A percentile compares a stretch with the other conserved stretches of the same genome.
Evolutionary conservation across 805 yeast genomes (phyloP).

Genomic region (Lipomyces yamanashiensis): DNA sequence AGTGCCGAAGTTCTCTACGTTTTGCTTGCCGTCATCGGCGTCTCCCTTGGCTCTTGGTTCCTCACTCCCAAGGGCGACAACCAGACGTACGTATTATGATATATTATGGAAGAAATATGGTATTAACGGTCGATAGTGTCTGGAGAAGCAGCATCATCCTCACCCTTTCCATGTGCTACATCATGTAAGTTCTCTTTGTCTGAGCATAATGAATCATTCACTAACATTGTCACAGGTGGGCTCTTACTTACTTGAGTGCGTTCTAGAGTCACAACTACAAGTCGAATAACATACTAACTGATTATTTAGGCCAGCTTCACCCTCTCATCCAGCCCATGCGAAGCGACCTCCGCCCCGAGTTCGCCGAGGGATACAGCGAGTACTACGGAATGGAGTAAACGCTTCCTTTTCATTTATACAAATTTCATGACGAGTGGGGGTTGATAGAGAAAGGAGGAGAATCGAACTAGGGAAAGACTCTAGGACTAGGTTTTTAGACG

Average conservation of each 20-base stretch:
- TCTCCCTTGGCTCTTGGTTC: conserved; percentile 38
- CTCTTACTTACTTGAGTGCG: conserved; percentile 70
- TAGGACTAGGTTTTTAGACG: too few relatives aligned
- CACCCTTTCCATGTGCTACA: conserved; percentile 69
- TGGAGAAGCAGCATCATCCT: conserved; percentile 70
- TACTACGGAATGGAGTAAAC: conserved; percentile 33
- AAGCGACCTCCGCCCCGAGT: conserved; percentile 83
- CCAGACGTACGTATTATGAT: conserved; percentile 35
- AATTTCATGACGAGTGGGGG: conserved; percentile 3
- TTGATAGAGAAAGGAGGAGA: conserved; percentile 4
- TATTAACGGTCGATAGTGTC: conserved; percentile 23
- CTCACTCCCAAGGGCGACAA: conserved; percentile 39
- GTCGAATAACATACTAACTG: conserved; percentile 20
- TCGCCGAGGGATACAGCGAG: conserved; percentile 46
- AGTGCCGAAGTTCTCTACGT: conserved; percentile 37
- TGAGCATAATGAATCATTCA: background rate
- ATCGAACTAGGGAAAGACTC: background rate
- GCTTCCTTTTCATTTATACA: background rate
- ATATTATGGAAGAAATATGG: background rate
- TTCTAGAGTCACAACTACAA: background rate
- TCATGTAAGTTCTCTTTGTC: conserved; percentile 50
- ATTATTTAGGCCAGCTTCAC: conserved; percentile 62
- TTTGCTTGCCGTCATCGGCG: conserved; percentile 32
- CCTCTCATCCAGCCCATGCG: conserved; percentile 87
- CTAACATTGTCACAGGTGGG: conserved; percentile 53